Evolutionary conservation across 2,329 filamentous ascomycete species (phyloP), one percentile per base, ranked within the genome.

Genomic region (Plenodomus lindquistii): DNA sequence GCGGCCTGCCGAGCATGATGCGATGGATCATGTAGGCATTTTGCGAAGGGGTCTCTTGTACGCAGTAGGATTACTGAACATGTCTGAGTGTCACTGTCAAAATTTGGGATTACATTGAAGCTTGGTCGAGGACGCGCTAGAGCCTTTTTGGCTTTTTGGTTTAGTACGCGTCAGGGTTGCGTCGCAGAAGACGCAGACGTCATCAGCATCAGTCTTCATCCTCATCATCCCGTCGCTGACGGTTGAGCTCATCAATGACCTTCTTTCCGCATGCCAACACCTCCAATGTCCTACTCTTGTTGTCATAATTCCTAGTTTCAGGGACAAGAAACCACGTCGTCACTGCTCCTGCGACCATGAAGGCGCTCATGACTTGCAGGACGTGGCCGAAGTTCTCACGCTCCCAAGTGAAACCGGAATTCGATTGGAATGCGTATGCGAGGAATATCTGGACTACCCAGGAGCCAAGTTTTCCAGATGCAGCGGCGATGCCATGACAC

Each of bases 401-500:
- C 36, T 69, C 63, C 55, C 54, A 61, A 16, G 62, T 44, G 27
- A 60, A 57, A 18, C 52, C 37, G 24, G 50, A 31, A 11, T 59
- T 48, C 6, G 37, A 46, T 17, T 66, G 58, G 41, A 70, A 69
- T 0, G 64, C 59, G 34, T 65, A 69, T 1, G 61, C 62, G 11
- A 77, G 61, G 31, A 75, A 69, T 24, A 74, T 59, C 46, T 77
- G 73, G 2, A 73, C 75, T 2, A 77, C 58, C 48, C 77, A 73
- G 0, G 79, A 79, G 16, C 80, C 80, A 0, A 83, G 63, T 59
- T 83, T 83, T 3, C 81, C 81, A 1, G 73, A 62, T 1, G 74
- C 80, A n/a, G 81, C 81, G 21, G 76, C 75, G 50, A 83, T 75
- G 17, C 80, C 81, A 58, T 83, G 78, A 50, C 76, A 79, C 1